Base-by-base conservation (phyloP, 805 yeast species). In the Myxozyma melibiosi region DNA sequence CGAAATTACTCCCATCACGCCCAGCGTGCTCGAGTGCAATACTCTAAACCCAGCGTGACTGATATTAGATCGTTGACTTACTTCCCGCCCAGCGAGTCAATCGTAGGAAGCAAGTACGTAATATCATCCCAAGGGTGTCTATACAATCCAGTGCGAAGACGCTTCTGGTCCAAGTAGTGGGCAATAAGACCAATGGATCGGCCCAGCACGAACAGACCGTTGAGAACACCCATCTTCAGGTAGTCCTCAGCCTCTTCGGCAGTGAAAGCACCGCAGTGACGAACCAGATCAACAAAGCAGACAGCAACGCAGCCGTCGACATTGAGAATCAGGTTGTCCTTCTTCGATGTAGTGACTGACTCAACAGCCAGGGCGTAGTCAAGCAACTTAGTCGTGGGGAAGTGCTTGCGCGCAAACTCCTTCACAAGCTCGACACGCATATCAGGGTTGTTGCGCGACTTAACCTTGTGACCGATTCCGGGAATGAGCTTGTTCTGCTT, bases 81-180 rank as follows among this genome's bases (percentile, higher is more conserved):
- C 37, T 27, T 34, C 28, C 57, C 57, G 31, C 61, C 58, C 45
- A 57, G 30, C 39, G 57, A 49, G 16, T 57, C 57, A 24, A 44
- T 47, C 5, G 54, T 49, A 8, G 63, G 63, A 14, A 59, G 51
- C 48, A 59, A 30, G 43, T 76, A 76, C 54, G 79, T 76, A 64
- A 76, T 76, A 58, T 76, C 79, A 59, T 76, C 79, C 79, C 79
- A 76, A 14, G 80, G 79, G 63, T 76, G 79, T 50, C 79, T 70
- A 72, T 76, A 76, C 28, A 76, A 68, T 28, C 79, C 79, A 43
- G 79, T 75, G 68, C 74, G 72, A 65, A 76, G 71, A 47, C 79
- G 70, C 76, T 76, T 76, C 70, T 76, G 79, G 61, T 76, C 79
- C 42, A 76, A 70, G 57, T 76, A 76, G 65, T 76, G 79, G 51